These are phyloP conservation scores for Aspergillus wentii DNA, from an alignment of 495 filamentous ascomycete genomes.

Conservation along the genomic window DNA sequence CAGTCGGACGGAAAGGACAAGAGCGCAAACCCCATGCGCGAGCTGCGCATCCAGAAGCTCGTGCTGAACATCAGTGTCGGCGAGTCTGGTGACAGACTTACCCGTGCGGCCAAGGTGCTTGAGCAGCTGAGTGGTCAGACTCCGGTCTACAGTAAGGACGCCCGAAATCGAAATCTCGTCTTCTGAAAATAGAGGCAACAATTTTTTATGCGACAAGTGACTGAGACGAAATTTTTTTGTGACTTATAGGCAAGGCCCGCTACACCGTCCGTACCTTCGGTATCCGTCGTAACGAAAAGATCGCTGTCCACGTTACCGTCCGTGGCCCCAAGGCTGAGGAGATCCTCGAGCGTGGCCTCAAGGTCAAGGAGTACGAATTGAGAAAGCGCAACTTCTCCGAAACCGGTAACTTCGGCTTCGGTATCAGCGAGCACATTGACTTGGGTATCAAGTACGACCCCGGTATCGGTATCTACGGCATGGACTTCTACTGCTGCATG, in stretches of 20 bases:
- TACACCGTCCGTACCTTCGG: slow-evolving; percentile 99
- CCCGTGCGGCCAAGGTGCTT: slow-evolving; percentile 98
- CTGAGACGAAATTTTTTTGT: slow-evolving; percentile 19
- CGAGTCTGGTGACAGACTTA: slow-evolving; percentile 99
- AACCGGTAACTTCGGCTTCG: slow-evolving; percentile 99
- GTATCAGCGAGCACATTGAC: slow-evolving; percentile 99
- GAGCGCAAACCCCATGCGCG: slow-evolving; percentile 94
- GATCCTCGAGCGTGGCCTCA: slow-evolving; percentile 99
- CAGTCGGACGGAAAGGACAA: slow-evolving; percentile 67
- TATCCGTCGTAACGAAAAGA: slow-evolving; percentile 99
- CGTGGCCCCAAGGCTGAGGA: slow-evolving; percentile 99
- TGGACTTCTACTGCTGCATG: slow-evolving; percentile 99
- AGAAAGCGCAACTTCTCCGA: slow-evolving; percentile 99
- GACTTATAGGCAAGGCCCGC: slow-evolving; percentile 82
- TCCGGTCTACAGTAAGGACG: slow-evolving; percentile 87
- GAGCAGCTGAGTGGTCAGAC: slow-evolving; percentile 99
- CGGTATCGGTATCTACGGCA: slow-evolving; percentile 98
- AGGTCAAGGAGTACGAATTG: slow-evolving; percentile 99
- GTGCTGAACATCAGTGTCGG: slow-evolving; percentile 99
- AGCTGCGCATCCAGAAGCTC: slow-evolving; percentile 99
- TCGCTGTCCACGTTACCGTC: slow-evolving; percentile 98
- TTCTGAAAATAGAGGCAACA: not conserved
- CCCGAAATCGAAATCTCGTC: slow-evolving; percentile 9
- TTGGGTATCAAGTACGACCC: slow-evolving; percentile 99
- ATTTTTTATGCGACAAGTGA: not conserved